A percentile compares a stretch with the other conserved stretches of the same genome.
Evolutionary conservation across 345 rosid genomes (phyloP).

Genomic region (Rhizophora mangle): DNA sequence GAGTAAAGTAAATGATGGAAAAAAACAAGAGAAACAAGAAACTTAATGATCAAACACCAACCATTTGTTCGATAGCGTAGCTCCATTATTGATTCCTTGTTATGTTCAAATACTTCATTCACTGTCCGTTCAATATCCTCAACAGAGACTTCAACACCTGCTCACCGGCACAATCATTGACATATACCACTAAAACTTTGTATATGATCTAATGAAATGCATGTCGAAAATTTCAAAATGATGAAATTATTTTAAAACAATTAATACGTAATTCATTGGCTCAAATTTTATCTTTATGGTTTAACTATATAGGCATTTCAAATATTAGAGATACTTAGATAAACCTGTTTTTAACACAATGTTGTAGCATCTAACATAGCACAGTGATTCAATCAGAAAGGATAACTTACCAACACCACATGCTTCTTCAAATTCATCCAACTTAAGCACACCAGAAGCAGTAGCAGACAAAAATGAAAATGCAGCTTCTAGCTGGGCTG

Average conservation of each 20-base stretch:
- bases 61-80: constrained; percentile 86
- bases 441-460: constrained; percentile 56
- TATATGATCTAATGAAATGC: constrained; percentile 10
- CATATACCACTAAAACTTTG: constrained; percentile 12
- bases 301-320: background rate
- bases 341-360: background rate
- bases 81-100: constrained; percentile 59
- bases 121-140: constrained; percentile 67
- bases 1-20: background rate
- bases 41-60: constrained; percentile 31
- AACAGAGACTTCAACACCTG: constrained; percentile 78
- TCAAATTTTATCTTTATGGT: too few relatives aligned
- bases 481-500: constrained; percentile 88
- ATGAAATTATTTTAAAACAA: background rate
- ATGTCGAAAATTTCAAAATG: background rate
- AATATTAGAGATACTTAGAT: background rate
- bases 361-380: background rate
- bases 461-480: constrained; percentile 49
- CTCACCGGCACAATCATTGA: constrained; percentile 25
- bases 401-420: constrained; percentile 78
- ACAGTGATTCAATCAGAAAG: background rate
- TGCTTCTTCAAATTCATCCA: constrained; percentile 76
- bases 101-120: constrained; percentile 59
- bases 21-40: background rate
- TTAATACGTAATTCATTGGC: too few relatives aligned